Conservation (phyloP, 306 rosid genomes). For the Potentilla sterilis region DNA sequence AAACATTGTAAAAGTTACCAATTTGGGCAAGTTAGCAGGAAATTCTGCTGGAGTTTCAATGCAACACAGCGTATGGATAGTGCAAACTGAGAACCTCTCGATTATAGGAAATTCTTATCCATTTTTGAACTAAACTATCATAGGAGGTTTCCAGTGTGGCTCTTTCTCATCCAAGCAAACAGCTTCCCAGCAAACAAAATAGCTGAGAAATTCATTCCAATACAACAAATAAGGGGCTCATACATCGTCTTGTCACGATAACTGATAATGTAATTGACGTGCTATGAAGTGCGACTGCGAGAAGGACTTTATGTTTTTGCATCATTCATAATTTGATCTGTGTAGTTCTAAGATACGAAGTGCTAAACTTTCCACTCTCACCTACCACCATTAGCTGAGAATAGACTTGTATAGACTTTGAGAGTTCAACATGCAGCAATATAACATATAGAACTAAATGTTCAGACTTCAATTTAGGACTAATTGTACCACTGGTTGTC, state of each 20-base stretch:
- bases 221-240: background rate
- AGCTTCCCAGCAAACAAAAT: background rate
- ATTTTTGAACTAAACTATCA: background rate
- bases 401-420: background rate
- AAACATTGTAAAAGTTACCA: background rate
- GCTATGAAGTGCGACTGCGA: background rate
- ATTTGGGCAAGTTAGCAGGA: background rate
- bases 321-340: background rate
- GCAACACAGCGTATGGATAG: background rate
- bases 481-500: background rate
- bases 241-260: background rate
- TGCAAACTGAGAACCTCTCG: background rate
- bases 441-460: background rate
- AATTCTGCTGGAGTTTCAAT: background rate
- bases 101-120: background rate
- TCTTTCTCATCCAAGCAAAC: background rate
- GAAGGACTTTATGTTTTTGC: background rate
- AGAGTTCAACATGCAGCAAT: background rate
- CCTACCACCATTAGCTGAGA: background rate
- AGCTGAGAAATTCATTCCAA: background rate
- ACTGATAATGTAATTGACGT: background rate
- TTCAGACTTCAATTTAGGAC: conserved; percentile 10
- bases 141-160: background rate
- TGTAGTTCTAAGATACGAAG: background rate
- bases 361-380: background rate